These are phyloP conservation scores for Hymenoscyphus fraxineus DNA, from an alignment of 2,329 filamentous ascomycete species.

Conservation along the genomic window DNA sequence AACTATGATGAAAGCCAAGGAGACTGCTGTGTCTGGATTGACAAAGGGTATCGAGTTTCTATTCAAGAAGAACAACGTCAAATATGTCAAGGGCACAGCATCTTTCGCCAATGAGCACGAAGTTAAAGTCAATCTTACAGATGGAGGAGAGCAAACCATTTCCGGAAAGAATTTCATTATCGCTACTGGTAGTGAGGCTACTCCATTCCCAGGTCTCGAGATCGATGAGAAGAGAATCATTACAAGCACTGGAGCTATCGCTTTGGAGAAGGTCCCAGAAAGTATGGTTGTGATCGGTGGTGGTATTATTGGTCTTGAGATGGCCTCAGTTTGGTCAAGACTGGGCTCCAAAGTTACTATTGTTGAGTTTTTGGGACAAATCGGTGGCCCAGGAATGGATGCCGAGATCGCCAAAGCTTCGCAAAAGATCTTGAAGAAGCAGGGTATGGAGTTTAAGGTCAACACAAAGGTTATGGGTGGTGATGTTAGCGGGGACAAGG, in stretches of 20 bases:
- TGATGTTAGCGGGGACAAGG: slow-evolving; percentile 70
- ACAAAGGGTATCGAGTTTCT: slow-evolving; percentile 98
- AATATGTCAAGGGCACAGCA: slow-evolving; percentile 93
- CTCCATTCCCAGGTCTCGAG: slow-evolving; percentile 91
- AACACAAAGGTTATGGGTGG: slow-evolving; percentile 91
- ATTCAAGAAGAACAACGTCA: slow-evolving; percentile 98
- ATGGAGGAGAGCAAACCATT: slow-evolving; percentile 85
- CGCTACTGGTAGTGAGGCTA: slow-evolving; percentile 91
- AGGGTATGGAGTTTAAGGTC: slow-evolving; percentile 97
- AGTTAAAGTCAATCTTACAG: slow-evolving; percentile 82
- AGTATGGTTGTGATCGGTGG: slow-evolving; percentile 97
- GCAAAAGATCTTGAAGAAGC: slow-evolving; percentile 92
- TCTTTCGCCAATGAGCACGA: slow-evolving; percentile 87
- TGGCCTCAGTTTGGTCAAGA: slow-evolving; percentile 96
- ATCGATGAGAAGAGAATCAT: slow-evolving; percentile 98
- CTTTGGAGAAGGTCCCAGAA: slow-evolving; percentile 86
- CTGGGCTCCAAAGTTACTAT: slow-evolving; percentile 93
- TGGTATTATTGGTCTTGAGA: slow-evolving; percentile 97
- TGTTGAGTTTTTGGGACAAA: slow-evolving; percentile 93
- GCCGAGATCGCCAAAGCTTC: slow-evolving; percentile 83
- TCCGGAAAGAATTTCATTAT: slow-evolving; percentile 97
- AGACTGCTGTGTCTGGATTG: slow-evolving; percentile 78
- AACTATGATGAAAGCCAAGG: slow-evolving; percentile 99
- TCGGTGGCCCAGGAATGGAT: slow-evolving; percentile 98
- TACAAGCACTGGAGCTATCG: slow-evolving; percentile 91